Evolutionary conservation across 495 filamentous ascomycete genomes (phyloP).

Genomic region (Pyrenula aspistea): DNA sequence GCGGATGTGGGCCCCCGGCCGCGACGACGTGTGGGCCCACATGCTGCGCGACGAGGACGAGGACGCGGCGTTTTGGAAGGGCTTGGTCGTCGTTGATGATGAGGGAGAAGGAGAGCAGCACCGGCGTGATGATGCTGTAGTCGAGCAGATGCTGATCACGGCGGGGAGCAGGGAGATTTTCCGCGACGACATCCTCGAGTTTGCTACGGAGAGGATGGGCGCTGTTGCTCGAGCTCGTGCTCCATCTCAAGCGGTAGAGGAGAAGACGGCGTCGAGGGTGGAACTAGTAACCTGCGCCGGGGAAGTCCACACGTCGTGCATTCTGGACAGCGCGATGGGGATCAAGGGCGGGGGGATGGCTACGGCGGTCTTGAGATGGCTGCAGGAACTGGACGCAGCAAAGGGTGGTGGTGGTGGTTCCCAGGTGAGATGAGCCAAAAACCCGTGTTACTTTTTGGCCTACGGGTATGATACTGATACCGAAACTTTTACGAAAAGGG

Average conservation of each 20-base stretch:
- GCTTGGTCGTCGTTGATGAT: conserved; percentile 32
- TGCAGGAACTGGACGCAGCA: too few relatives aligned
- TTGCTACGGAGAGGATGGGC: conserved; percentile 25
- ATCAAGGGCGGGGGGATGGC: neutral
- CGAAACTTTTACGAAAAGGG: too few relatives aligned
- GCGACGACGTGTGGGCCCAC: neutral
- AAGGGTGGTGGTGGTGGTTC: too few relatives aligned
- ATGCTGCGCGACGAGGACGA: neutral
- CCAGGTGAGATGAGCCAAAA: too few relatives aligned
- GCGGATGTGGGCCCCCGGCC: neutral
- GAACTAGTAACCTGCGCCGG: neutral
- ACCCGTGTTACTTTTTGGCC: too few relatives aligned
- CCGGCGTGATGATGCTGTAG: conserved; percentile 34
- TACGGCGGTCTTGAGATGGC: neutral
- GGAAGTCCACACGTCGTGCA: neutral
- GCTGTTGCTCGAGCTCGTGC: too few relatives aligned
- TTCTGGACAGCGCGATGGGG: neutral
- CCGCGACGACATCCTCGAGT: conserved; percentile 41
- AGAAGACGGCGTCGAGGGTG: neutral
- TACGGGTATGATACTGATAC: too few relatives aligned
- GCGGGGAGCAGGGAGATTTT: conserved; percentile 49
- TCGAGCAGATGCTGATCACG: conserved; percentile 38
- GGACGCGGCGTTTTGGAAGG: conserved; percentile 11
- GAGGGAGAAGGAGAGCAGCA: conserved; percentile 39
- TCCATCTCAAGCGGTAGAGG: too few relatives aligned